A percentile compares a stretch with the other conserved stretches of the same genome.
These are phyloP conservation scores for Amaranthus tricolor DNA, from an alignment of 179 eudicot species.

Conservation along the genomic window DNA sequence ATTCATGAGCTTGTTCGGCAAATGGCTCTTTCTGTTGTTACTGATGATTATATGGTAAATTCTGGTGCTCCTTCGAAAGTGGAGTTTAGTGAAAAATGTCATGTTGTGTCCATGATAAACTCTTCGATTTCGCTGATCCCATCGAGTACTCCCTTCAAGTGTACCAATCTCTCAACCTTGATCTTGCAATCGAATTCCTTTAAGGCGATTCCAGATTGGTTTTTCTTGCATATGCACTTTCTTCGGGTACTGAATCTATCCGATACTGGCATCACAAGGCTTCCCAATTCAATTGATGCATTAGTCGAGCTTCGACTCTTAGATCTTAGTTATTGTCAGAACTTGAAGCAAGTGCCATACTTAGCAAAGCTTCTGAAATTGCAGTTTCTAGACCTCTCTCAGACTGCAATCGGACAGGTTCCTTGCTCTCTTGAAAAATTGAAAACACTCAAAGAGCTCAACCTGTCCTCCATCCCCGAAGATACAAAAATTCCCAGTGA, in stretches of 20 bases:
- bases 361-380: conserved; percentile 15
- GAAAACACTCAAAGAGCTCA: conserved; percentile 13
- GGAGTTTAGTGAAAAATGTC: not conserved
- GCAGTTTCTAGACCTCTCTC: conserved; percentile 18
- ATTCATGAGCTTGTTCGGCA: conserved; percentile 20
- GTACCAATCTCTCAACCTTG: conserved; percentile 14
- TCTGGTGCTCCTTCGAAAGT: not conserved
- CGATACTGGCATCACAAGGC: conserved; percentile 6
- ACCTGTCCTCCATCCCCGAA: not conserved
- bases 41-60: not conserved
- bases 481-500: not conserved
- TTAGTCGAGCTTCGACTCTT: conserved; percentile 19
- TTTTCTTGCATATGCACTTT: conserved; percentile 16
- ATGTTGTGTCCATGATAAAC: conserved; percentile 7
- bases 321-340: conserved; percentile 21
- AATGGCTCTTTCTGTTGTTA: conserved; percentile 16
- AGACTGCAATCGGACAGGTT: conserved; percentile 15
- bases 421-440: conserved; percentile 15
- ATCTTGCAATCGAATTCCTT: conserved; percentile 11
- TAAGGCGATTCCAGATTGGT: conserved; percentile 17
- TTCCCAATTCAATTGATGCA: conserved; percentile 16
- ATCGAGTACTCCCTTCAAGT: conserved; percentile 4
- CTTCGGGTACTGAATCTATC: conserved; percentile 24
- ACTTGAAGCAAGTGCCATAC: not conserved
- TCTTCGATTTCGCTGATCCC: not conserved